Conservation (phyloP, 1,139 yeast genomes). For the Blastobotrys indianensis region DNA sequence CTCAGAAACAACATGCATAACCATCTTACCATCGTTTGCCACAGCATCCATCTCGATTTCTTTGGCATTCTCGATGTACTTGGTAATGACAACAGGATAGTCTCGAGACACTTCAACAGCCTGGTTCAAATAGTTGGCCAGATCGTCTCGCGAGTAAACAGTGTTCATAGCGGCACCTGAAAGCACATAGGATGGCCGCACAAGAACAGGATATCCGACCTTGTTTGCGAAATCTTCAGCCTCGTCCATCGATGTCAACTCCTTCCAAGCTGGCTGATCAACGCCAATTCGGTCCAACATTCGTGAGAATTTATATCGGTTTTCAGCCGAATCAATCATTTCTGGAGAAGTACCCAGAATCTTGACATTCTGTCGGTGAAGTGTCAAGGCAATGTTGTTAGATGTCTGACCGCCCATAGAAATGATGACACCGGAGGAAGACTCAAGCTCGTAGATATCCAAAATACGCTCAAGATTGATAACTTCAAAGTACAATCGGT, state of each 20-base stretch:
- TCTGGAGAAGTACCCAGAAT: constrained; percentile 96
- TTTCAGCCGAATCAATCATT: constrained; percentile 97
- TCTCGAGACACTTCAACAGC: constrained; percentile 98
- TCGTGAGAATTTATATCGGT: constrained; percentile 95
- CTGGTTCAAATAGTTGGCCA: constrained; percentile 81
- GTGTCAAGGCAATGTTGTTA: constrained; percentile 88
- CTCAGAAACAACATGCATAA: constrained; percentile 97
- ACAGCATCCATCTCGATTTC: constrained; percentile 99
- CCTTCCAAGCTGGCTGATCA: constrained; percentile 99
- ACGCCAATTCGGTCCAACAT: constrained; percentile 96
- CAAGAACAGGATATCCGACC: constrained; percentile 92
- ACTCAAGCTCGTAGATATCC: constrained; percentile 92
- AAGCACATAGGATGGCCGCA: constrained; percentile 94
- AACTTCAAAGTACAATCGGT: constrained; percentile 92
- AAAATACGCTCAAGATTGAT: constrained; percentile 91
- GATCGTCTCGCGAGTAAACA: constrained; percentile 83
- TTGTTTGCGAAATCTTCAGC: constrained; percentile 89
- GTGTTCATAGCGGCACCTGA: constrained; percentile 99
- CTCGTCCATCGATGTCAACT: constrained; percentile 86
- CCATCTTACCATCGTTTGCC: constrained; percentile 87
- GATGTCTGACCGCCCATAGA: constrained; percentile 99
- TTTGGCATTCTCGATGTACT: constrained; percentile 94
- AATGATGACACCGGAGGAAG: constrained; percentile 86
- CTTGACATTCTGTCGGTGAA: constrained; percentile 92
- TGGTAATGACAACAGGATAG: constrained; percentile 95